Evolutionary conservation across 1,284 basidiomycete genomes (phyloP), one percentile per base, ranked within the genome.

Genomic region (Entoloma clypeatum): DNA sequence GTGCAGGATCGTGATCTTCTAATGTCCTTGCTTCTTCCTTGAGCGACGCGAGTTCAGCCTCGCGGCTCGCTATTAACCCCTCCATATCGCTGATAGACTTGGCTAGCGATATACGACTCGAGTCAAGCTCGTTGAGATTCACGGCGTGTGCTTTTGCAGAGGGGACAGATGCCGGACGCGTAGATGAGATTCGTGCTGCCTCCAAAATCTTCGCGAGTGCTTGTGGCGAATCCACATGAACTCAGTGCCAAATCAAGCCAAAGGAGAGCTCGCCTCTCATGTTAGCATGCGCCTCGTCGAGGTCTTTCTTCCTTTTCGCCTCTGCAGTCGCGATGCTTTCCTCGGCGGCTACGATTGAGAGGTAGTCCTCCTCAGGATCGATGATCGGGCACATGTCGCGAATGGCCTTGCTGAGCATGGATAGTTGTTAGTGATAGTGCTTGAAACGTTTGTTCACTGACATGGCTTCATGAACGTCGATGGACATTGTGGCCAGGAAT

Each of bases 1-100:
- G 61, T 8, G 82, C 80, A 14, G 83, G 81, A 58, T 89, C 86
- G 39, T 75, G 79, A 39, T 72, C 69, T 53, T 89, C 84, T 41
- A 86, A 55, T 27, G 57, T 58, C 19, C 69, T 66, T 1, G 73
- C 71, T 49, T 79, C 77, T 39, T 83, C 81, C 52, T 81, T 83
- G 36, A 87, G 62, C 7, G 70, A 64, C 11, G 80, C 67, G 1
- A 87, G 68, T 54, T 84, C 82, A 2, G 77, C 79, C 53, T 88
- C 83, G 51, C 78, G 79, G 51, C 72, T 76, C 2, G 79, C 77
- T 7, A 84, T 60, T 22, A 74, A 60, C 31, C 75, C 71, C 60
- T 88, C 85, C 1, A 73, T 69, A 50, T 86, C 85, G 37, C 82
- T 81, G 51, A 88, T 84, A 3, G 80, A 75, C 53, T 90, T 90